These are phyloP conservation scores for Phialemoniopsis sp. DNA, from an alignment of 2,329 filamentous ascomycete species.

Conservation along the genomic window DNA sequence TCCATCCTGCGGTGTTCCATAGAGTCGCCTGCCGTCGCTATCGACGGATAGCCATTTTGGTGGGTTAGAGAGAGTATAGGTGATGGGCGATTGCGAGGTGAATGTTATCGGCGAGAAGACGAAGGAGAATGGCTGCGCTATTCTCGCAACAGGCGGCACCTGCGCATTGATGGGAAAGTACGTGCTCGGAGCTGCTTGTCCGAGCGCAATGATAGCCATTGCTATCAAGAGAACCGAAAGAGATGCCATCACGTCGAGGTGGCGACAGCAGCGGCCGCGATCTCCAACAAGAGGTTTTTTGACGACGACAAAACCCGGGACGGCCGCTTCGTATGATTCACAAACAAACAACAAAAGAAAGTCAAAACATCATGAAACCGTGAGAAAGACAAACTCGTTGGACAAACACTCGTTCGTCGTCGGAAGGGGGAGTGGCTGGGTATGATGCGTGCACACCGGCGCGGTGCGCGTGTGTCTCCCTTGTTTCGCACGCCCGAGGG, in stretches of 20 bases:
- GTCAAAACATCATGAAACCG: no score
- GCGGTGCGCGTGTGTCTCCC: no score
- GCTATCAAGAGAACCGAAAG: constrained; percentile 19
- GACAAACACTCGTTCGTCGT: no score
- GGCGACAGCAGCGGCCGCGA: no score
- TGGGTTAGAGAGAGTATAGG: constrained; percentile 61
- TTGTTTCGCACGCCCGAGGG: no score
- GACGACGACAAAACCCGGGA: neutral
- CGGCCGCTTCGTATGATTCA: no score
- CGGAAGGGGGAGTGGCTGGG: no score
- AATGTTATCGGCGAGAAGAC: constrained; percentile 73
- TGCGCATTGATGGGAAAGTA: constrained; percentile 81
- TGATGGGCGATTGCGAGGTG: constrained; percentile 51
- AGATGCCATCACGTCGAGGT: constrained; percentile 13
- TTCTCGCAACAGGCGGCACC: constrained; percentile 72
- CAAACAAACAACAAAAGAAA: no score
- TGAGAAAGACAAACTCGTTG: no score
- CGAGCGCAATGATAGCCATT: constrained; percentile 22
- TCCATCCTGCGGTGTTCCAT: constrained; percentile 59
- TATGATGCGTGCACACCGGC: no score
- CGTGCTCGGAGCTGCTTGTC: constrained; percentile 33
- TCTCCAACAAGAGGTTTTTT: no score
- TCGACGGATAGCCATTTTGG: constrained; percentile 76
- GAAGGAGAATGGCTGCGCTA: constrained; percentile 64
- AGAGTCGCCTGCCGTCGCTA: constrained; percentile 58